These are phyloP conservation scores for Diatrype stigma DNA, from an alignment of 2,329 filamentous ascomycete species.

Conservation along the genomic window DNA sequence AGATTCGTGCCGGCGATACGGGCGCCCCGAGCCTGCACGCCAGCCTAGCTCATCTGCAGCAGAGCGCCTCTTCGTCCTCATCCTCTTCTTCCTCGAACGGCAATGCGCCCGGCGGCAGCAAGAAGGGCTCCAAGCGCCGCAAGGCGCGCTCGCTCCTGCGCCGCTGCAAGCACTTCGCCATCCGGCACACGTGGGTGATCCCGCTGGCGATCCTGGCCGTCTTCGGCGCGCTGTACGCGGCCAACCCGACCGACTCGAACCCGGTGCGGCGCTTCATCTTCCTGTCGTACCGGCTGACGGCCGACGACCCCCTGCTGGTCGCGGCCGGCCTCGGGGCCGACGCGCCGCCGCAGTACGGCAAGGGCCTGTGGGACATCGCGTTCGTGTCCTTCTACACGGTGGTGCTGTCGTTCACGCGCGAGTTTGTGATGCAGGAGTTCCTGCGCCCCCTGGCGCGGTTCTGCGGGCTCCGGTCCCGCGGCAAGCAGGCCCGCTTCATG, in stretches of 20 bases:
- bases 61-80: slow-evolving; percentile 18
- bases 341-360: slow-evolving; percentile 69
- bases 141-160: slow-evolving; percentile 51
- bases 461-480: slow-evolving; percentile 64
- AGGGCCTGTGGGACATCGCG: slow-evolving; percentile 79
- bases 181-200: slow-evolving; percentile 58
- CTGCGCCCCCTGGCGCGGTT: slow-evolving; percentile 71
- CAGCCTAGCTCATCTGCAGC: slow-evolving; percentile 43
- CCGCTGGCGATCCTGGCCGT: slow-evolving; percentile 65
- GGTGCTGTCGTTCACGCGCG: slow-evolving; percentile 86
- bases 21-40: slow-evolving; percentile 52
- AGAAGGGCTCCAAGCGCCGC: slow-evolving; percentile 49
- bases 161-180: slow-evolving; percentile 45
- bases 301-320: too few species aligned
- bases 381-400: slow-evolving; percentile 88
- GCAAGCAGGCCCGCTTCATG: slow-evolving; percentile 89
- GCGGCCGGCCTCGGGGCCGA: slow-evolving; percentile 34
- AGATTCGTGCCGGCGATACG: slow-evolving; percentile 52
- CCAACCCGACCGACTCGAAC: slow-evolving; percentile 75
- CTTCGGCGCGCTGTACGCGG: slow-evolving; percentile 64
- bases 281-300: slow-evolving; percentile 76
- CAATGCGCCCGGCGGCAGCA: slow-evolving; percentile 26
- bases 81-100: slow-evolving; percentile 10
- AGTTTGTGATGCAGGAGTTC: slow-evolving; percentile 92
- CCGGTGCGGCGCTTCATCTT: slow-evolving; percentile 79